Percentiles rank a stretch among this genome's conserved stretches.
Conservation (phyloP, 2,329 filamentous ascomycete genomes). For the Daldinia sp. region DNA sequence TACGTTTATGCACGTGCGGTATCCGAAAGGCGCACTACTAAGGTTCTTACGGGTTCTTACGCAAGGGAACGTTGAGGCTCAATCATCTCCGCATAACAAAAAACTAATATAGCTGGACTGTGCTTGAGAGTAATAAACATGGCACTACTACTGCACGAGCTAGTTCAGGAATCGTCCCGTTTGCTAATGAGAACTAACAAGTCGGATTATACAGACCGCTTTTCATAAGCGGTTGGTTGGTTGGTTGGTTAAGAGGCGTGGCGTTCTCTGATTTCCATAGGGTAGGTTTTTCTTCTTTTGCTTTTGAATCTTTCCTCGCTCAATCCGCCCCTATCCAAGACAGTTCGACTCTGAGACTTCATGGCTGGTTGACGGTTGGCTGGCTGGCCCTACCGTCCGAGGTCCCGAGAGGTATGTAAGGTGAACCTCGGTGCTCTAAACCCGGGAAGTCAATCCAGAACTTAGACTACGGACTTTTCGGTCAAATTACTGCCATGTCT, state of each 20-base stretch:
- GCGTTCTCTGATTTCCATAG: conserved; percentile 1
- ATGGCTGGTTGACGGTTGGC: background rate
- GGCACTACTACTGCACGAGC: conserved; percentile 22
- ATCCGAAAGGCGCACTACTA: conserved; percentile 10
- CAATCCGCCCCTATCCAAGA: conserved; percentile 16
- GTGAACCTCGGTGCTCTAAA: conserved; percentile 6
- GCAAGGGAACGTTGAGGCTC: conserved; percentile 33
- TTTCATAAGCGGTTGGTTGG: conserved; percentile 6
- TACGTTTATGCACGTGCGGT: conserved; percentile 6
- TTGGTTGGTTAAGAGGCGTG: conserved; percentile 12
- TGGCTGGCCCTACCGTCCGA: conserved; percentile 11
- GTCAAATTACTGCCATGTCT: conserved; percentile 23
- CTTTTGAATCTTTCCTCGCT: conserved; percentile 9
- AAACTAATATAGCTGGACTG: conserved; percentile 11
- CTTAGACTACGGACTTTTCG: conserved; percentile 12
- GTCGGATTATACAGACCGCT: conserved; percentile 26
- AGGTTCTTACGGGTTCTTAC: conserved; percentile 14
- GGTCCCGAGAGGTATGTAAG: conserved; percentile 7
- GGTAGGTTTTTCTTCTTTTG: conserved; percentile 14
- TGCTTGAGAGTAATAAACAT: conserved; percentile 2
- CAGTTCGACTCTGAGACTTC: conserved; percentile 4
- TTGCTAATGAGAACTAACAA: conserved; percentile 25
- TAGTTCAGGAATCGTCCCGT: conserved; percentile 36
- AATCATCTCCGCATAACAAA: conserved; percentile 19
- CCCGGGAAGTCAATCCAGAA: conserved; percentile 4